phyloP scores from a whole-genome alignment of 768 basidiomycete genomes.

The Dendrothele bispora region DNA sequence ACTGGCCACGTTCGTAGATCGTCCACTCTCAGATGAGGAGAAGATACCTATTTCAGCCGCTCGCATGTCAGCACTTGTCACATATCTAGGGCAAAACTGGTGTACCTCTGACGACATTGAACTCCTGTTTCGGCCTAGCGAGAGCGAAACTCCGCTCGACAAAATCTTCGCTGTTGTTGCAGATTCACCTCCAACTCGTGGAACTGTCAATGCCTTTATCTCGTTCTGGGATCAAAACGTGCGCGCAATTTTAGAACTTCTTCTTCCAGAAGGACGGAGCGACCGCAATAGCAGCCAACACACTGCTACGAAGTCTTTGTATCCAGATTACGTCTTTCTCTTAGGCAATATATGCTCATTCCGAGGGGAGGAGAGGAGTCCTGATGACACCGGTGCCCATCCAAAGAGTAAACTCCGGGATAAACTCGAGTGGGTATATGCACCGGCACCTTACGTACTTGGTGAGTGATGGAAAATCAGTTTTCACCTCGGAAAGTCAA shows the following conservation, averaged over 20 bases:
- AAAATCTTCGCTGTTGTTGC: no score
- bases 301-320: slow-evolving; percentile 12
- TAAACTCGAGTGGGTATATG: slow-evolving; percentile 21
- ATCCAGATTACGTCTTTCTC: slow-evolving; percentile 21
- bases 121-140: no score
- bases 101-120: no score
- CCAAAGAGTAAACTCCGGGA: slow-evolving; percentile 17
- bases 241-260: slow-evolving; percentile 16
- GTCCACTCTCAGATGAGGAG: no score
- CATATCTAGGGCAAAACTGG: no score
- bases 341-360: slow-evolving; percentile 17
- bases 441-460: slow-evolving; percentile 21
- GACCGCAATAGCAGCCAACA: slow-evolving; percentile 18
- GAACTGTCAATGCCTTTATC: no score
- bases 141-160: no score
- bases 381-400: slow-evolving; percentile 10
- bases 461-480: slow-evolving; percentile 19
- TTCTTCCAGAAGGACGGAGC: slow-evolving; percentile 14
- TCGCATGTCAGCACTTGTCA: no score
- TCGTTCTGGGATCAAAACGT: slow-evolving; percentile 27
- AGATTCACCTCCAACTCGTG: no score
- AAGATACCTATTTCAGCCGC: no score
- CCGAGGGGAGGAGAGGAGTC: slow-evolving; percentile 23
- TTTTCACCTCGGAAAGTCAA: neutral
- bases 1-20: no score